Percentiles rank a stretch among this genome's conserved stretches.
These are phyloP conservation scores for Clarkia xantiana DNA, from an alignment of 345 rosid genomes.

Conservation along the genomic window DNA sequence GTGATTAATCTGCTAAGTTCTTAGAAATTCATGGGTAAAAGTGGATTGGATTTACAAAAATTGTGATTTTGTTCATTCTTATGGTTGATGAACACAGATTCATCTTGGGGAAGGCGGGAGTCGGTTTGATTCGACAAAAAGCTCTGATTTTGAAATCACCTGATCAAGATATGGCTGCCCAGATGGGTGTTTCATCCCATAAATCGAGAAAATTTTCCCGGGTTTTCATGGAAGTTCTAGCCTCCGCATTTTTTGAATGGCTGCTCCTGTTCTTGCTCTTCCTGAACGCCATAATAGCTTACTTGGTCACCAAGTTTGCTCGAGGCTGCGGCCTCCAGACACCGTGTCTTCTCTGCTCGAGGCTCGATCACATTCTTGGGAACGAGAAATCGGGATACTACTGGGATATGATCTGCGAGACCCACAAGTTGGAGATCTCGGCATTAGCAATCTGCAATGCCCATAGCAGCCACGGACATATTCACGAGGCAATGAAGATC, in stretches of 20 bases:
- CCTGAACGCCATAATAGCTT: slow-evolving; percentile 47
- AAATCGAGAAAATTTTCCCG: slow-evolving; percentile 20
- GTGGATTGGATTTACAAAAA: slow-evolving; percentile 2
- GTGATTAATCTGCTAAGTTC: too few species aligned
- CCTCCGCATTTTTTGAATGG: slow-evolving; percentile 75
- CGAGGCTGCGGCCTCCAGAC: slow-evolving; percentile 35
- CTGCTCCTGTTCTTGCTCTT: slow-evolving; percentile 58
- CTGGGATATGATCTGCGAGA: slow-evolving; percentile 60
- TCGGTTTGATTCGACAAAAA: slow-evolving; percentile 5
- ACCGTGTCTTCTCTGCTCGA: slow-evolving; percentile 75
- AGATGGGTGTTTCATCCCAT: slow-evolving; percentile 24
- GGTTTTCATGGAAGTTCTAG: slow-evolving; percentile 38
- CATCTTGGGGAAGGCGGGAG: slow-evolving; percentile 15
- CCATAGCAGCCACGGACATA: slow-evolving; percentile 66
- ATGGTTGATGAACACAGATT: slow-evolving; percentile 15
- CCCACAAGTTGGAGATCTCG: slow-evolving; percentile 76
- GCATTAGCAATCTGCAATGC: slow-evolving; percentile 69
- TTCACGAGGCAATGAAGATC: slow-evolving; percentile 23
- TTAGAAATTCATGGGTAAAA: background rate
- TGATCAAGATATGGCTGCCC: slow-evolving; percentile 5
- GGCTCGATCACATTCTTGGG: slow-evolving; percentile 72
- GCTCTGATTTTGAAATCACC: slow-evolving; percentile 10
- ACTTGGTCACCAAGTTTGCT: slow-evolving; percentile 54
- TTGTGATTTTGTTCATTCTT: background rate
- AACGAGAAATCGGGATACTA: slow-evolving; percentile 27